Base-by-base conservation (phyloP, 352 stramenopile species). In the Lagenidium giganteum region DNA sequence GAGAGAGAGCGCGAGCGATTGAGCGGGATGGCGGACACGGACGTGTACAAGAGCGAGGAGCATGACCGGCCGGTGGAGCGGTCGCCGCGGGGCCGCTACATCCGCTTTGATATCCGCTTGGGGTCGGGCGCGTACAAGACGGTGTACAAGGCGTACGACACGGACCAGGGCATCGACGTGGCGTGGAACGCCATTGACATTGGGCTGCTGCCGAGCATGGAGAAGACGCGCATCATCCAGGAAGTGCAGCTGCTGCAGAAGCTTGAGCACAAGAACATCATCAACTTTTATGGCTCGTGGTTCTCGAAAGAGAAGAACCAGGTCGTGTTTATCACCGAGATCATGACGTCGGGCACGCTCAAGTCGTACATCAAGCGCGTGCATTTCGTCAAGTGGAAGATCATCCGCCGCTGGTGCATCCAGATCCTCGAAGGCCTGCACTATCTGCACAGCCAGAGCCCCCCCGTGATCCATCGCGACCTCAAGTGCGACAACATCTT, bases 111-210 rank as follows among this genome's bases (percentile, higher is more conserved):
- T 49, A 83, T 87, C 43, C 73, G 75, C n/a, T 57, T 93, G 16
- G 81, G 81, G 45, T 87, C 67, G 17, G 81, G 81, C 37, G 81
- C 85, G 30, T 95, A 95, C 67, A 95, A 95, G 60, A 89, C 81
- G 7, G 83, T 95, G 27, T 97, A 95, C 59, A 93, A 95, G 55
- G 88, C 83, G 13, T 99, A 98, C 68, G 97, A 99, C 65, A 98
- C 95, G 18, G 94, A 97, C 51, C 94, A 99, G 61, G 97, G 97
- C 38, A 98, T 99, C 49, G 95, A 99, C 61, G 96, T 99, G 43
- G 97, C 96, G 12, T 99, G 97, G 97, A 99, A 99, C 54, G 91
- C 97, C 23, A 97, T 99, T 21, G 95, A 98, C 60, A 89, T 99
- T 35, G 80, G 77, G n/a, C 77, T 96, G 25, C 78, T 99, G n/a